A percentile compares a stretch with the other conserved stretches of the same genome.
Evolutionary conservation across 2,329 filamentous ascomycete genomes (phyloP).

Genomic region (Lasiodiplodia sp.): DNA sequence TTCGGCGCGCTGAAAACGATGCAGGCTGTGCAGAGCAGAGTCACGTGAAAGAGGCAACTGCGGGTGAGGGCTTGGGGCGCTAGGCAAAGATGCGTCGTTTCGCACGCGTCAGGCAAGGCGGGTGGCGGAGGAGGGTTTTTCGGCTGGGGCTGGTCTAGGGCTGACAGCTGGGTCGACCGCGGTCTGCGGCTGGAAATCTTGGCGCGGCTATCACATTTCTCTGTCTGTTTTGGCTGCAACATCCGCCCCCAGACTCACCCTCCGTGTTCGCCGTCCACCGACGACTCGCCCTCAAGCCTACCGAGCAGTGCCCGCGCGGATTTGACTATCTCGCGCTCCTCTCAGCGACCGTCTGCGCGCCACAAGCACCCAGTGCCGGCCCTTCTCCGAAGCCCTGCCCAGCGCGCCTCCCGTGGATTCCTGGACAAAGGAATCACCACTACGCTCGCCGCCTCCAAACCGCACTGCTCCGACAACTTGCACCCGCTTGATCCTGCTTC

Average conservation of each 20-base stretch:
- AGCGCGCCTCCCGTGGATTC: slow-evolving; percentile 23
- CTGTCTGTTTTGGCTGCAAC: background rate
- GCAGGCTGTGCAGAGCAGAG: background rate
- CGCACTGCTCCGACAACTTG: slow-evolving; percentile 35
- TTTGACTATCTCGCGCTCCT: slow-evolving; percentile 31
- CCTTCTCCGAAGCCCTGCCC: slow-evolving; percentile 18
- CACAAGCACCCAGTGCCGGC: slow-evolving; percentile 7
- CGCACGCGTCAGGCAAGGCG: slow-evolving; percentile 5
- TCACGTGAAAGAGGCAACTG: background rate
- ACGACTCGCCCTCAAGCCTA: slow-evolving; percentile 30
- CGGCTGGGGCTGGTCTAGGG: background rate
- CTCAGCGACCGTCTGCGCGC: slow-evolving; percentile 29
- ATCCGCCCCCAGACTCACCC: slow-evolving; percentile 17
- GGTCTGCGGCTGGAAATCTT: slow-evolving; percentile 17
- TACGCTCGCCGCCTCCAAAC: slow-evolving; percentile 9
- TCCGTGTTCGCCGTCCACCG: slow-evolving; percentile 29
- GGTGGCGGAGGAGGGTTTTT: background rate
- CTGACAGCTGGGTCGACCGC: background rate
- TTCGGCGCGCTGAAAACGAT: background rate
- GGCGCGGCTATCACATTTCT: slow-evolving; percentile 24
- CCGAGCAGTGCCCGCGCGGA: slow-evolving; percentile 31
- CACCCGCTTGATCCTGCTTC: slow-evolving; percentile 32
- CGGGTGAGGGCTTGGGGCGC: background rate
- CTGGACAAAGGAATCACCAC: slow-evolving; percentile 29
- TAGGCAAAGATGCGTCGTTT: background rate